Base-by-base conservation (phyloP, 768 basidiomycete genomes). In the Mycena haematopus region DNA sequence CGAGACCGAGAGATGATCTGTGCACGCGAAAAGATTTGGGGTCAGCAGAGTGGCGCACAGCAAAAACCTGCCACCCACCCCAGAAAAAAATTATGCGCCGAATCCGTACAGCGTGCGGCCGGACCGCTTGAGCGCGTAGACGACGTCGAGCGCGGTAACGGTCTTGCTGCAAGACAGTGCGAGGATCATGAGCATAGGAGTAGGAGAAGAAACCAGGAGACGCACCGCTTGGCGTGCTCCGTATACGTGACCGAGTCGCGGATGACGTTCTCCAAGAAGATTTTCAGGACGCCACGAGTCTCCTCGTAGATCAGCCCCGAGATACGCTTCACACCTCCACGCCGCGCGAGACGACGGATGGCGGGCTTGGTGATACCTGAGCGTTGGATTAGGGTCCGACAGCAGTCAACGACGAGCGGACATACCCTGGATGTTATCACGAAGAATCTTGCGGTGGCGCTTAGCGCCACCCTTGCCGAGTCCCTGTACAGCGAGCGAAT, bases 261-360 rank as follows among this genome's bases (percentile, higher is more conserved):
- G 74, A 96, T 96, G 68, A 90, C 89, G 69, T 90, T 92, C 80
- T 93, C 92, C 52, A 94, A 84, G 88, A 93, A 96, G 72, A 93
- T 90, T 82, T 96, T 96, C 69, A 96, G 84, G 33, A 96, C 93
- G 83, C 93, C 92, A 76, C 90, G 88, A 58, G 94, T 95, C 86
- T 96, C 60, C 47, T 61, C 60, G 53, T 61, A 61, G 47, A 61
- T 61, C 44, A 61, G 60, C 11, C 60, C 60, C 44, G 89, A 92
- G 72, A 93, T 92, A 92, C 92, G 88, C 86, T 96, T 96, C 74
- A 96, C 95, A 91, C 96, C 95, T 72, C 95, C 94, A 85, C 95
- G 91, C 77, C 92, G 92, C 54, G 95, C 95, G 62, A 97, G 92
- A 84, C 95, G 93, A 82, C 91, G 91, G 77, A 96, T 61, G 10